Evolutionary conservation across 208 protist genomes (phyloP).

Genomic region (Leptomonas pyrrhocoris): DNA sequence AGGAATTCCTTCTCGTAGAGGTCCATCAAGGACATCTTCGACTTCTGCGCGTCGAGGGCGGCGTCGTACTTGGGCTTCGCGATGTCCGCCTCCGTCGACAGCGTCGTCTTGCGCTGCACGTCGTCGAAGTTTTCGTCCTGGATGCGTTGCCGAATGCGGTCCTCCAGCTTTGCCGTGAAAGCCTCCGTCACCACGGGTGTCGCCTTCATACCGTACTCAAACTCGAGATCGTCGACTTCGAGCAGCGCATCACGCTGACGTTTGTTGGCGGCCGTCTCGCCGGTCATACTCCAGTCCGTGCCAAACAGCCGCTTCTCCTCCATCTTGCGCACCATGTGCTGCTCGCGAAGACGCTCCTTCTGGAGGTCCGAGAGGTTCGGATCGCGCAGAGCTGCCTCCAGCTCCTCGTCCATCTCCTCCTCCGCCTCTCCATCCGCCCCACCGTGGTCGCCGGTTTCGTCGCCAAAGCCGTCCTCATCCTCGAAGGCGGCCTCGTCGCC

Average conservation of each 20-base stretch:
- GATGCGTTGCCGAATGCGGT: conserved; percentile 88
- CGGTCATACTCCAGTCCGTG: conserved; percentile 85
- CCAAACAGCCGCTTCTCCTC: conserved; percentile 82
- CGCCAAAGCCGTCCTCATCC: conserved; percentile 24
- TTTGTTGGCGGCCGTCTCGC: conserved; percentile 73
- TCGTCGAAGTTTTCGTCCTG: conserved; percentile 82
- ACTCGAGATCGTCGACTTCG: conserved; percentile 80
- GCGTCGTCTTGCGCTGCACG: conserved; percentile 56
- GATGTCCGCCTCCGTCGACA: conserved; percentile 71
- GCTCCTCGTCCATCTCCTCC: conserved; percentile 65
- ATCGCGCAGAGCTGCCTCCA: conserved; percentile 60
- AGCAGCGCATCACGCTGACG: conserved; percentile 88
- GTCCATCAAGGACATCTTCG: conserved; percentile 90
- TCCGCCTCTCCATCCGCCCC: conserved; percentile 9
- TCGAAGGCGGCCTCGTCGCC: conserved; percentile 24
- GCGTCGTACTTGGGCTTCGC: conserved; percentile 57
- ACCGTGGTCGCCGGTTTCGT: conserved; percentile 4
- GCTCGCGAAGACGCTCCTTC: conserved; percentile 73
- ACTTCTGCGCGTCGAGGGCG: conserved; percentile 83
- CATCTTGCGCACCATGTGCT: conserved; percentile 59
- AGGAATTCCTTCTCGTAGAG: conserved; percentile 93
- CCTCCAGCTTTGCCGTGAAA: conserved; percentile 84
- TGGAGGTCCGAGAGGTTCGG: conserved; percentile 72
- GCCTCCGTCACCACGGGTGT: conserved; percentile 87
- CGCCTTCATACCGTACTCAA: conserved; percentile 89